Base-by-base conservation (phyloP, 2,329 filamentous ascomycete genomes). In the Neobulgaria alba region DNA sequence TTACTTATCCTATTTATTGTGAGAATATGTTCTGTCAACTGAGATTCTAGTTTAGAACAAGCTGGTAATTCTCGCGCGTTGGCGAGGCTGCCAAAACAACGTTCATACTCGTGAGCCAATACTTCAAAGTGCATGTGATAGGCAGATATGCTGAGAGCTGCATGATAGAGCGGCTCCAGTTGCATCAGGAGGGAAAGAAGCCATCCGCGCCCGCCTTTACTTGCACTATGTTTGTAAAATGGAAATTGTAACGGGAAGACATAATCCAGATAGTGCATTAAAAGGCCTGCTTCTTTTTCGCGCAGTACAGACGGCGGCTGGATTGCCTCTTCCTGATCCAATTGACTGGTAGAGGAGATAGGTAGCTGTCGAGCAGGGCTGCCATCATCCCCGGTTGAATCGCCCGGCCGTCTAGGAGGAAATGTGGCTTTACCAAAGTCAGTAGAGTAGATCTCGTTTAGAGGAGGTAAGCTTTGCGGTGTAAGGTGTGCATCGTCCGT, bases 191-290 rank as follows among this genome's bases (percentile, higher is more conserved):
- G 61, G 16, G 72, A 69, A 26, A 81, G 59, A 16, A 81, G 63
- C 77, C 77, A 81, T 14, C 72, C 69, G 26, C 73, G 68, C 7
- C 75, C 77, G 15, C 72, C 69, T 36, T 71, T 63, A 2, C 71
- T 61, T 9, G 75, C 52, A 1, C 65, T 63, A 1, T 77, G 76
- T 1, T 66, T 67, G 56, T 80, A 80, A 54, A 78, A 76, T 3
- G 75, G 76, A 50, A 76, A 79, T 1, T 79, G 61, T 47, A 77
- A 73, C 1, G 77, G 76, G 45, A 80, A 72, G 12, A 79, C 66
- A 45, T 73, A 69, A 56, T 81, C 76, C 31, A 79, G 63, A 52
- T 79, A 81, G 43, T 74, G 65, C 68, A 76, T 75, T 41, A 73
- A 59, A 33, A 69, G 64, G 47, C 50, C 39, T 9, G 42, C 33